Evolutionary conservation across 768 basidiomycete species (phyloP).

Genomic region (Leucogyrophana mollusca): DNA sequence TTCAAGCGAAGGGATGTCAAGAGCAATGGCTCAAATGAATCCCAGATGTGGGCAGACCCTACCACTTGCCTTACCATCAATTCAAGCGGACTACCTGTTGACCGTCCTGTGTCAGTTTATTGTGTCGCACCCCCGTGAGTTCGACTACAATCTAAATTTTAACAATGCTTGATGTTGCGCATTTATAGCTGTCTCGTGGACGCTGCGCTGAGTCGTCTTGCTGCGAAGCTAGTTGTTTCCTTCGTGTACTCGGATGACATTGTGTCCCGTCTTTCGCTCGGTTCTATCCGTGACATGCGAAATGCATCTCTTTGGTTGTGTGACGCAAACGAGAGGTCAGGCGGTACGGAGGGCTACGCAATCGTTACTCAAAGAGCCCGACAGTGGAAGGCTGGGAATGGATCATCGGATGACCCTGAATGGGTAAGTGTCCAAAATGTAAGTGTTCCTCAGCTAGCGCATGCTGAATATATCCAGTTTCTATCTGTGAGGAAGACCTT

Average conservation of each 20-base stretch:
- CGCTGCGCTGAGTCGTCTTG: conserved; percentile 54
- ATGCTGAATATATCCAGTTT: conserved; percentile 45
- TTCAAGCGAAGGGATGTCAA: conserved; percentile 1
- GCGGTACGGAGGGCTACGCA: conserved; percentile 36
- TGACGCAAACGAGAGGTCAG: conserved; percentile 53
- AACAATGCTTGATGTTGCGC: too few relatives aligned
- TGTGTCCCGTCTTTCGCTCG: conserved; percentile 75
- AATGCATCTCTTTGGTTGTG: conserved; percentile 81
- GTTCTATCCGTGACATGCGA: conserved; percentile 72
- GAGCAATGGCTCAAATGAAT: conserved; percentile 1
- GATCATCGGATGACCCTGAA: conserved; percentile 44
- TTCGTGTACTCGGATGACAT: conserved; percentile 84
- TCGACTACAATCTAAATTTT: not conserved
- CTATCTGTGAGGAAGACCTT: conserved; percentile 79
- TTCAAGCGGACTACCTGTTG: conserved; percentile 68
- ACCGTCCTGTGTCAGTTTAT: conserved; percentile 68
- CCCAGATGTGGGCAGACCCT: conserved; percentile 84
- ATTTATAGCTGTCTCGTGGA: conserved; percentile 66
- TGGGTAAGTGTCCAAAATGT: conserved; percentile 52
- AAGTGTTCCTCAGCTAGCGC: not conserved
- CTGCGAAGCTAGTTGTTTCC: conserved; percentile 65
- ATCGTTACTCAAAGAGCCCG: conserved; percentile 47
- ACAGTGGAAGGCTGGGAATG: conserved; percentile 62
- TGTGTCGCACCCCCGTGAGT: conserved; percentile 80
- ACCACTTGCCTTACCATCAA: conserved; percentile 66